These are phyloP conservation scores for Gracilariopsis chorda DNA, from an alignment of 23 red algal genomes.

Conservation along the genomic window DNA sequence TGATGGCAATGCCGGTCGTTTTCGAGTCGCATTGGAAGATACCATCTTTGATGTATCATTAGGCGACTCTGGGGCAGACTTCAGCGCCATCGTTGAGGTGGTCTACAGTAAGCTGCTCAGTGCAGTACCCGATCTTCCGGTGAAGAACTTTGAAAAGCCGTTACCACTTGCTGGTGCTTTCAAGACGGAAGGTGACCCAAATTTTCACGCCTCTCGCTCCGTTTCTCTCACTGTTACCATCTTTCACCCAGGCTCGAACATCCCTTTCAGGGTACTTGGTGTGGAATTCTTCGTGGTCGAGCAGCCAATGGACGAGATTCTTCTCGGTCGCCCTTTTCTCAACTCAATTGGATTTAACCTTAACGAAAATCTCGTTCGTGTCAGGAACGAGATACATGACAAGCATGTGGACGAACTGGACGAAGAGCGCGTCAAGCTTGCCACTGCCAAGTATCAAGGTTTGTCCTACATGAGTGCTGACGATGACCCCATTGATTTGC, in stretches of 20 bases:
- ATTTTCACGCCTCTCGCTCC: neutral
- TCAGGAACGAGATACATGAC: neutral
- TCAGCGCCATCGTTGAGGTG: slow-evolving; percentile 11
- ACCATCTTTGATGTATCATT: neutral
- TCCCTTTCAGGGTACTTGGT: neutral
- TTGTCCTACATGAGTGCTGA: neutral
- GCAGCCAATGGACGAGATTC: slow-evolving; percentile 11
- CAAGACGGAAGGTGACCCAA: neutral
- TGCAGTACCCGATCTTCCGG: neutral
- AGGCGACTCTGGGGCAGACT: neutral
- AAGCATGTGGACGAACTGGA: neutral
- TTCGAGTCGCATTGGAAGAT: neutral
- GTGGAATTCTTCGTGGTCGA: slow-evolving; percentile 1
- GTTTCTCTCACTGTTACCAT: slow-evolving; percentile 15
- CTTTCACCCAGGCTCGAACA: neutral
- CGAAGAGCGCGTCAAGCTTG: neutral
- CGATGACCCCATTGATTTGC: slow-evolving; percentile 8
- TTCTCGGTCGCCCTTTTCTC: slow-evolving; percentile 8
- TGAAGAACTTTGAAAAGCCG: neutral
- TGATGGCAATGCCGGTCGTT: neutral
- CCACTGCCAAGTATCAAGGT: too few species aligned
- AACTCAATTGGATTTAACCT: slow-evolving; percentile 33
- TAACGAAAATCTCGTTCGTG: neutral
- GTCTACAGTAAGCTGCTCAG: neutral
- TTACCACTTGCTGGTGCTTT: neutral